These are phyloP conservation scores for Carallia brachiata DNA, from an alignment of 345 rosid genomes.

Conservation along the genomic window DNA sequence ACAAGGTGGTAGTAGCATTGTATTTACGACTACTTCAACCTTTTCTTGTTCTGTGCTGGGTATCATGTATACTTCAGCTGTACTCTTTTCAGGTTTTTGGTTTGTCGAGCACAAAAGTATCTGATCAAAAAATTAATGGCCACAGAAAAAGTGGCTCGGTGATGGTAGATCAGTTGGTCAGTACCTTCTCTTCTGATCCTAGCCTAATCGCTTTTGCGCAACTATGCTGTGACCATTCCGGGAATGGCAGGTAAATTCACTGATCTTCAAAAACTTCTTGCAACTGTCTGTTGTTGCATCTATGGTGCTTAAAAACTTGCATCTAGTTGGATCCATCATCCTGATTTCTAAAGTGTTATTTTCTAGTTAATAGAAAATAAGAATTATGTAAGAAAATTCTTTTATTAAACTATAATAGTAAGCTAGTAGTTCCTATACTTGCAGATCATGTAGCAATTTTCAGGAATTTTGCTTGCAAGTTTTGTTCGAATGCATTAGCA, in stretches of 20 bases:
- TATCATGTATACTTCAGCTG: constrained; percentile 9
- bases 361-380: too few relatives aligned
- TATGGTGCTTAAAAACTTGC: neutral
- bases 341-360: neutral
- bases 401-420: neutral
- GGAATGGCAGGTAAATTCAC: constrained; percentile 66
- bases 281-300: too few relatives aligned
- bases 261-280: neutral
- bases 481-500: constrained; percentile 90
- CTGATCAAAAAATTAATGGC: constrained; percentile 31
- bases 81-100: constrained; percentile 67
- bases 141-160: constrained; percentile 48
- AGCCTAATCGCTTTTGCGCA: constrained; percentile 92
- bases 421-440: constrained; percentile 20
- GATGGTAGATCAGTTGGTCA: constrained; percentile 84
- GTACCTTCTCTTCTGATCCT: constrained; percentile 93
- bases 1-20: constrained; percentile 57
- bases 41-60: constrained; percentile 12
- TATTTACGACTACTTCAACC: neutral
- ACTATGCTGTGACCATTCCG: constrained; percentile 80
- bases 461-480: constrained; percentile 96
- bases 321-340: neutral
- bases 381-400: too few relatives aligned
- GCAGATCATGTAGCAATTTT: constrained; percentile 81
- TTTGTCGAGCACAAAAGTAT: constrained; percentile 45